phyloP scores from a whole-genome alignment of 1,139 yeast genomes.

The Hyphopichia buzzinii region DNA sequence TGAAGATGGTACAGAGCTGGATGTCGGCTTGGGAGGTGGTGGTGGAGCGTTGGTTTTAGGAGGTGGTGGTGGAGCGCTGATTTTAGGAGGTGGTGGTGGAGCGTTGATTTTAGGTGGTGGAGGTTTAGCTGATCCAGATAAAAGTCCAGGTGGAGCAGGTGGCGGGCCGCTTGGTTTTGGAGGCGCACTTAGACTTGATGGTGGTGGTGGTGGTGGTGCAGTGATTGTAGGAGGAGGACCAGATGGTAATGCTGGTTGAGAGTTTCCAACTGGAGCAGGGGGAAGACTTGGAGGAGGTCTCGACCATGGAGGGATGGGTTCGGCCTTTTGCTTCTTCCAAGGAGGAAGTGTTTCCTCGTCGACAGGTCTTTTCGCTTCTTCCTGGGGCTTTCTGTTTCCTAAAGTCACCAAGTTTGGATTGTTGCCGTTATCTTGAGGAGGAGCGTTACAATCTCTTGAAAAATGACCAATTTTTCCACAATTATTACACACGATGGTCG shows the following conservation, averaged over 20 bases:
- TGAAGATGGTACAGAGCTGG: slow-evolving; percentile 9
- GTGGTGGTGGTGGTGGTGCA: slow-evolving; percentile 10
- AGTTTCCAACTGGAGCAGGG: slow-evolving; percentile 10
- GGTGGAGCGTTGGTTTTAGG: slow-evolving; percentile 22
- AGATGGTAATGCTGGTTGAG: no score
- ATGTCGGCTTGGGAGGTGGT: slow-evolving; percentile 6
- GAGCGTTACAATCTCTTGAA: slow-evolving; percentile 74
- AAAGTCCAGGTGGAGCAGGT: slow-evolving; percentile 10
- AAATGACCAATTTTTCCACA: slow-evolving; percentile 88
- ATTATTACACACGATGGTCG: slow-evolving; percentile 63
- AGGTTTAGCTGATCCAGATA: slow-evolving; percentile 10
- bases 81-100: slow-evolving; percentile 13
- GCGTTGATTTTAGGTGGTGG: not conserved
- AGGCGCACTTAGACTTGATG: slow-evolving; percentile 20
- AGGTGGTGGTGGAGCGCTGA: slow-evolving; percentile 17
- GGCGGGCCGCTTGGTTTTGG: slow-evolving; percentile 1
- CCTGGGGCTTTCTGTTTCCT: slow-evolving; percentile 1
- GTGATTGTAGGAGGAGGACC: slow-evolving; percentile 6
- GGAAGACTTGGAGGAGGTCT: slow-evolving; percentile 9
- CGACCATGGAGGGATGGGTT: slow-evolving; percentile 20
- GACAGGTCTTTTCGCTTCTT: slow-evolving; percentile 5
- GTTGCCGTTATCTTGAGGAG: slow-evolving; percentile 1
- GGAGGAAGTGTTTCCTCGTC: slow-evolving; percentile 10
- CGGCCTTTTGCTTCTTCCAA: slow-evolving; percentile 14
- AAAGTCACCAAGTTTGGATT: slow-evolving; percentile 3